Evolutionary conservation across 2,329 filamentous ascomycete genomes (phyloP).

Genomic region (Penicillium brevicompactum): DNA sequence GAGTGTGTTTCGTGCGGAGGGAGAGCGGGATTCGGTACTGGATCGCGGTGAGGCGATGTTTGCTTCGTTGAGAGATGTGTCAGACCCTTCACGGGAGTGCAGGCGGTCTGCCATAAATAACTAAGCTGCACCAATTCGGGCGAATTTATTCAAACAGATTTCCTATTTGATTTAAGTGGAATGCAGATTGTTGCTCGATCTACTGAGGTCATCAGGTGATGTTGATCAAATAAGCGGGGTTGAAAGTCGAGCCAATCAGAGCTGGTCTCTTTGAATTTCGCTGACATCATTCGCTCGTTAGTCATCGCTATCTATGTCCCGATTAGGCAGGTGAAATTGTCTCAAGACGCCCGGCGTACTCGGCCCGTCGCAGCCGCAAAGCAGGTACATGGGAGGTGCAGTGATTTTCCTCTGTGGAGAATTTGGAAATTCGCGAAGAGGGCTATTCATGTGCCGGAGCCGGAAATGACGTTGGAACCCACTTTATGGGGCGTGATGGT

Average conservation of each 20-base stretch:
- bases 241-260: constrained; percentile 11
- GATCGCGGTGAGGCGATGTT: constrained; percentile 38
- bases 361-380: too few species aligned
- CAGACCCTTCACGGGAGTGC: constrained; percentile 29
- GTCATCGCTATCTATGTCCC: not conserved
- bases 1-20: constrained; percentile 33
- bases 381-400: too few species aligned
- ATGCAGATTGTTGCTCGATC: constrained; percentile 10
- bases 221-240: constrained; percentile 17
- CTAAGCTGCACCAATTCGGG: constrained; percentile 6
- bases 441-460: too few species aligned
- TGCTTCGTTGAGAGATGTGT: constrained; percentile 31
- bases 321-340: not conserved
- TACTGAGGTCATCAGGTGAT: constrained; percentile 21
- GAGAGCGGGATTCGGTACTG: constrained; percentile 38
- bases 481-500: too few species aligned
- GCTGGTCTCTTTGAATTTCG: not conserved
- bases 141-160: constrained; percentile 3
- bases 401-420: too few species aligned
- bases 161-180: constrained; percentile 1
- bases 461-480: too few species aligned
- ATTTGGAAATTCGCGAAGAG: too few species aligned
- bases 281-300: constrained; percentile 15
- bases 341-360: not conserved
- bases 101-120: constrained; percentile 38